These are phyloP conservation scores for Paramecium biaurelia DNA, from an alignment of 73 alveolate genomes.

Conservation along the genomic window DNA sequence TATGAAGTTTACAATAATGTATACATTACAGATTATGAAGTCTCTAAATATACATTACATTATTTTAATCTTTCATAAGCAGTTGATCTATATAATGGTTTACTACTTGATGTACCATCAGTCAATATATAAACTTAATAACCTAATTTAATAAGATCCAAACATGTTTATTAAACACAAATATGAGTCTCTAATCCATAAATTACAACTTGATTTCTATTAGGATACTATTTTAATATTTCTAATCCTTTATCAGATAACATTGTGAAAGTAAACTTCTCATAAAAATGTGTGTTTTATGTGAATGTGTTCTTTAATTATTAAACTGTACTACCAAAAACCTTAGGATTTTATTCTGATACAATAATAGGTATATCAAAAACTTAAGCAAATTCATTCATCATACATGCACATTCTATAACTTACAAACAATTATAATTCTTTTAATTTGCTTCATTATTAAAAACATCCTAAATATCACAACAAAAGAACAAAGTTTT, in stretches of 20 bases:
- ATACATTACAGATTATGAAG: slow-evolving; percentile 18
- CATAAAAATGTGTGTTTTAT: not conserved
- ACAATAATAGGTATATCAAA: not conserved
- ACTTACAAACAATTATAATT: not conserved
- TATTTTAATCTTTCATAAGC: slow-evolving; percentile 52
- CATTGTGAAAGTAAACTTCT: not conserved
- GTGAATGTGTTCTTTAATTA: not conserved
- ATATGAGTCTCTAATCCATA: not conserved
- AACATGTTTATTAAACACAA: not conserved
- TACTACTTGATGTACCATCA: slow-evolving; percentile 60
- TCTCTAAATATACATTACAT: not conserved
- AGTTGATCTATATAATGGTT: slow-evolving; percentile 24
- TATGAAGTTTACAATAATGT: not conserved
- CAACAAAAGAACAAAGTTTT: not conserved
- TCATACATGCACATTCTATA: not conserved
- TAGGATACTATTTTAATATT: not conserved
- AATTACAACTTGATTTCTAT: not conserved
- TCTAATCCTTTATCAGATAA: not conserved
- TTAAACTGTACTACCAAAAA: not conserved
- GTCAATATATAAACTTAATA: slow-evolving; percentile 47
- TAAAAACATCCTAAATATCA: not conserved
- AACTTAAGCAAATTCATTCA: not conserved
- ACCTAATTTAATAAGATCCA: not conserved
- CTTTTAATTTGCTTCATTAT: not conserved
- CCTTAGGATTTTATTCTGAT: not conserved